phyloP scores from a whole-genome alignment of 2,329 filamentous ascomycete species.

The Cadophora gregata region DNA sequence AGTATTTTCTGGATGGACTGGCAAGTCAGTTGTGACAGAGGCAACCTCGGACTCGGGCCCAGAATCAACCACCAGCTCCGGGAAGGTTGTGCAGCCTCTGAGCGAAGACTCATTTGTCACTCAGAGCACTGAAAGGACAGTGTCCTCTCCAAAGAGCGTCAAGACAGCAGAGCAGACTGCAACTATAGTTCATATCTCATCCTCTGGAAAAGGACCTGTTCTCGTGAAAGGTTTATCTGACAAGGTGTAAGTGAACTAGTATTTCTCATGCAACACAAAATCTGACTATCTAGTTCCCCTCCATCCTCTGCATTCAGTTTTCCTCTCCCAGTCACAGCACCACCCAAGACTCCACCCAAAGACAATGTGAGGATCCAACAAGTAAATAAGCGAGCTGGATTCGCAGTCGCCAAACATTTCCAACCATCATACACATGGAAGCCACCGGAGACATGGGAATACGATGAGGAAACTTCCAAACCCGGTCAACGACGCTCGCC shows the following conservation, averaged over 20 bases:
- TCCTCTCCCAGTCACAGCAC: constrained; percentile 30
- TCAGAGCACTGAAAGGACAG: constrained; percentile 48
- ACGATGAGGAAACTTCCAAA: constrained; percentile 9
- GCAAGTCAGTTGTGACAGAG: constrained; percentile 44
- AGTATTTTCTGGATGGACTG: constrained; percentile 53
- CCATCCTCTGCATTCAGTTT: constrained; percentile 35
- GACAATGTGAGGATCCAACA: neutral
- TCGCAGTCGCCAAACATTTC: neutral
- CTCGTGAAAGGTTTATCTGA: constrained; percentile 29
- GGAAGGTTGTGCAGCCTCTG: constrained; percentile 47
- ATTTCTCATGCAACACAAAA: neutral
- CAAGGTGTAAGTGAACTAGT: constrained; percentile 25
- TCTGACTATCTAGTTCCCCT: constrained; percentile 26
- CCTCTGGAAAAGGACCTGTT: constrained; percentile 32
- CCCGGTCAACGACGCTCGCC: neutral
- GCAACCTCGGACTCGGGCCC: constrained; percentile 45
- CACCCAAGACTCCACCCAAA: constrained; percentile 1
- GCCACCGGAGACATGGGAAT: constrained; percentile 37
- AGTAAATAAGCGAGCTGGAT: neutral
- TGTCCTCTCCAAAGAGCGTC: constrained; percentile 46
- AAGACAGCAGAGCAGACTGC: constrained; percentile 43
- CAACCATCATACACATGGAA: constrained; percentile 29
- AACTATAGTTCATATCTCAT: constrained; percentile 48
- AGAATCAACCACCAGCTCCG: constrained; percentile 36
- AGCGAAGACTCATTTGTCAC: constrained; percentile 52